A percentile compares a stretch with the other conserved stretches of the same genome.
phyloP scores from a whole-genome alignment of 1,284 basidiomycete species.

The Boletus calvinii region DNA sequence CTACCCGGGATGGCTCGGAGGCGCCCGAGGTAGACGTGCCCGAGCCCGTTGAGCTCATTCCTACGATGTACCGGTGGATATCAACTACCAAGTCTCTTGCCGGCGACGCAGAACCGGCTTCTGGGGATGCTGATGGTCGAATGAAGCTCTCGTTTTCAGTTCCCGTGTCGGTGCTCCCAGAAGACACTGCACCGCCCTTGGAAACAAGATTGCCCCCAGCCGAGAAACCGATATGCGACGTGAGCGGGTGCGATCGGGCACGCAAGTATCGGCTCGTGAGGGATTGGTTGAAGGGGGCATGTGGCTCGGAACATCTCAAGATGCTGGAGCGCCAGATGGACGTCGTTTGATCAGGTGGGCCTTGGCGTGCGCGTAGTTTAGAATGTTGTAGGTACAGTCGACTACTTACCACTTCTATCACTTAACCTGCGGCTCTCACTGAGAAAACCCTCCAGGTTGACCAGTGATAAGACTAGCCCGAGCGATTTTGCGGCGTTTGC shows the following conservation, averaged over 20 bases:
- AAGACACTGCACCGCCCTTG: neutral
- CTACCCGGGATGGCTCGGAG: slow-evolving; percentile 30
- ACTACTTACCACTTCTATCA: no score
- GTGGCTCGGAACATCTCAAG: slow-evolving; percentile 56
- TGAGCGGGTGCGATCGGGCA: slow-evolving; percentile 43
- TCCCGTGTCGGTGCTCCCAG: slow-evolving; percentile 41
- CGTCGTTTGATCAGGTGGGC: slow-evolving; percentile 1
- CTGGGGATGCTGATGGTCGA: slow-evolving; percentile 15
- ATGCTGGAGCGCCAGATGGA: slow-evolving; percentile 41
- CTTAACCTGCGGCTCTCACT: no score
- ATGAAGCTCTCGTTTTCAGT: slow-evolving; percentile 54
- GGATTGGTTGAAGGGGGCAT: slow-evolving; percentile 52
- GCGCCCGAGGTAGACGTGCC: slow-evolving; percentile 34
- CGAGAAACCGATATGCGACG: slow-evolving; percentile 39
- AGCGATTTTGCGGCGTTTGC: no score
- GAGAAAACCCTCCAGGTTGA: no score
- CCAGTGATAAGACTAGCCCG: no score
- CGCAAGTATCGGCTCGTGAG: slow-evolving; percentile 55
- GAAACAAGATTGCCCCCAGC: slow-evolving; percentile 9
- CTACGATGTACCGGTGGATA: slow-evolving; percentile 64
- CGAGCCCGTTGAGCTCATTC: slow-evolving; percentile 37
- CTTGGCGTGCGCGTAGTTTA: no score
- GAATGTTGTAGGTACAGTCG: no score
- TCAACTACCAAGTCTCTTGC: slow-evolving; percentile 41
- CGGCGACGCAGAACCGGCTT: slow-evolving; percentile 1